A percentile compares a stretch with the other conserved stretches of the same genome.
Evolutionary conservation across 805 yeast species (phyloP).

Genomic region (Candida hungchunana): DNA sequence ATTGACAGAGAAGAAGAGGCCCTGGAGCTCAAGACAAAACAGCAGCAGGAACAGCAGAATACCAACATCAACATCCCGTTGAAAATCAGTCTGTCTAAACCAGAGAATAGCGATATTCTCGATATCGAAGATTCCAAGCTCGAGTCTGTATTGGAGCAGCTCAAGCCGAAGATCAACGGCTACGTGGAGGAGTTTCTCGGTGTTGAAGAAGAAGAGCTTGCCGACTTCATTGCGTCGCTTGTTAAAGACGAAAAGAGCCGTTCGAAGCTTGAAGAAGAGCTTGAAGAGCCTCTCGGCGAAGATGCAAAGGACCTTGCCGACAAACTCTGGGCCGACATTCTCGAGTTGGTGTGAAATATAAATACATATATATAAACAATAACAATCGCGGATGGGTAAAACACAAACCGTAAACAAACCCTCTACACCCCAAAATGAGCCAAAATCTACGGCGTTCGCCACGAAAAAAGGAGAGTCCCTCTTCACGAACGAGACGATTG

Average conservation of each 20-base stretch:
- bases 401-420: too few relatives aligned
- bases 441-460: too few relatives aligned
- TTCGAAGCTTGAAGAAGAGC: conserved; percentile 36
- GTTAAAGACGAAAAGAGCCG: conserved; percentile 33
- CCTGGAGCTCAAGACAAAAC: conserved; percentile 20
- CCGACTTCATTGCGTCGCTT: conserved; percentile 38
- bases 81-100: conserved; percentile 10
- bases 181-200: conserved; percentile 52
- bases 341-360: not conserved
- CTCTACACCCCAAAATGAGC: too few relatives aligned
- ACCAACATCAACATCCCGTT: conserved; percentile 17
- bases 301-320: conserved; percentile 40
- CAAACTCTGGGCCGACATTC: conserved; percentile 33
- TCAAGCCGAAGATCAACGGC: conserved; percentile 36
- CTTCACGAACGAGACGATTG: conserved; percentile 6
- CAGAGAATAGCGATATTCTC: conserved; percentile 10
- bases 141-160: conserved; percentile 15
- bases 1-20: conserved; percentile 35
- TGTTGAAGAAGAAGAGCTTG: conserved; percentile 46
- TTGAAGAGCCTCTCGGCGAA: conserved; percentile 48
- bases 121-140: conserved; percentile 16
- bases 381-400: too few relatives aligned
- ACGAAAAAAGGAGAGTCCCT: conserved; percentile 9
- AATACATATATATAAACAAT: too few relatives aligned
- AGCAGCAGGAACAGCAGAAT: conserved; percentile 17